Conservation (phyloP, 1,284 basidiomycete genomes). For the Puccinia novopanici region DNA sequence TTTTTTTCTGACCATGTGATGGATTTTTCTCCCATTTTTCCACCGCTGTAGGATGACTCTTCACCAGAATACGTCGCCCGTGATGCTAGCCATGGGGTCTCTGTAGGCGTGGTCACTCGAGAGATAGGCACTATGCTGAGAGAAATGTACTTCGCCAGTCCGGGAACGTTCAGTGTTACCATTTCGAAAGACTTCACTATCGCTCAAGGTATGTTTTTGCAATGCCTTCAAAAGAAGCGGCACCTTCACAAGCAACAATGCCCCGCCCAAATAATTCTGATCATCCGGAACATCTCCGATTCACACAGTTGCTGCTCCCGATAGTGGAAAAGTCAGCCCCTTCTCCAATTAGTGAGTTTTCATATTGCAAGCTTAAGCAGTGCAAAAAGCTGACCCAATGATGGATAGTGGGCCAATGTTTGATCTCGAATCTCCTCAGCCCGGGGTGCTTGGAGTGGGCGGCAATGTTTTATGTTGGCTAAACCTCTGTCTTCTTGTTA, state of each 20-base stretch:
- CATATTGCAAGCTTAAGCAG: neutral
- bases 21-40: neutral
- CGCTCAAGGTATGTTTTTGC: constrained; percentile 25
- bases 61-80: constrained; percentile 46
- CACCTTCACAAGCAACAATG: too few species aligned
- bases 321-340: constrained; percentile 45
- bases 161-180: constrained; percentile 27
- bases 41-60: constrained; percentile 46
- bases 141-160: constrained; percentile 19
- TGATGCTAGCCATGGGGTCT: constrained; percentile 26
- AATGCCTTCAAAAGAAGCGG: too few species aligned
- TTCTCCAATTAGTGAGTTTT: constrained; percentile 48
- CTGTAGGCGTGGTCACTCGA: constrained; percentile 44
- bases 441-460: constrained; percentile 46
- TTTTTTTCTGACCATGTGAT: neutral
- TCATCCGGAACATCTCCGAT: neutral
- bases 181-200: constrained; percentile 29
- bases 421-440: constrained; percentile 41
- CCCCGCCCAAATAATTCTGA: neutral
- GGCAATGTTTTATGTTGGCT: constrained; percentile 48
- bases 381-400: neutral
- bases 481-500: neutral
- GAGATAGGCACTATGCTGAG: constrained; percentile 27
- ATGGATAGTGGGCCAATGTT: constrained; percentile 45
- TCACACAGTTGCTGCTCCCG: constrained; percentile 36